Evolutionary conservation across 2,329 filamentous ascomycete genomes (phyloP).

Genomic region (Colletotrichum eleusines): DNA sequence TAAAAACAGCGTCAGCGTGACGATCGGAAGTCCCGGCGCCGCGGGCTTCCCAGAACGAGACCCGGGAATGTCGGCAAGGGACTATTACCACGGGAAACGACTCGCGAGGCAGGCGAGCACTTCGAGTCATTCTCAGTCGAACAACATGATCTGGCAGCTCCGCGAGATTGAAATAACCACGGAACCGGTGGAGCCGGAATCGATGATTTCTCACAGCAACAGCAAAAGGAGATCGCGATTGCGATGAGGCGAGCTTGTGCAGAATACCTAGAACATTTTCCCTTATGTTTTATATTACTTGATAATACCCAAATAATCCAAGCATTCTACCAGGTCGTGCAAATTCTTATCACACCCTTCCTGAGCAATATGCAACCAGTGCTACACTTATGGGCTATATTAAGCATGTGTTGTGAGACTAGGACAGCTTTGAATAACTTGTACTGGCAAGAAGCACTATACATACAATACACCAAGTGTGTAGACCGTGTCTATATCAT

Average conservation of each 20-base stretch:
- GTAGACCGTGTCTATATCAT: no score
- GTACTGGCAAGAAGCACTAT: no score
- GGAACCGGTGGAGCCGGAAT: conserved; percentile 39
- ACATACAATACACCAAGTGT: no score
- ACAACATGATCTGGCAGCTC: conserved; percentile 38
- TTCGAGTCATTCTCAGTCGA: conserved; percentile 12
- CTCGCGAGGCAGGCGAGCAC: neutral
- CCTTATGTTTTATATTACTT: neutral
- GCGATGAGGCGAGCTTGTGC: neutral
- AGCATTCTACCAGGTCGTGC: neutral
- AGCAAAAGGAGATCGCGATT: conserved; percentile 27
- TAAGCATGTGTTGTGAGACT: no score
- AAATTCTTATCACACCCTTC: no score
- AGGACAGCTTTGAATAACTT: no score
- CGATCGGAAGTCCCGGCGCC: conserved; percentile 16
- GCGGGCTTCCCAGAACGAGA: conserved; percentile 2
- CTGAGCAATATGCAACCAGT: no score
- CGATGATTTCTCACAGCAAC: conserved; percentile 11
- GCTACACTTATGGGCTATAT: no score
- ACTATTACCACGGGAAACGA: conserved; percentile 28
- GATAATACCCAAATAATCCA: neutral
- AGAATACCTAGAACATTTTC: conserved; percentile 1
- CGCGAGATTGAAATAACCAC: conserved; percentile 38
- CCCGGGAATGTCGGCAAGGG: conserved; percentile 7
- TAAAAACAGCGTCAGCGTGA: conserved; percentile 28